phyloP scores from a whole-genome alignment of 1,284 basidiomycete species.

The Sporisorium scitamineum region DNA sequence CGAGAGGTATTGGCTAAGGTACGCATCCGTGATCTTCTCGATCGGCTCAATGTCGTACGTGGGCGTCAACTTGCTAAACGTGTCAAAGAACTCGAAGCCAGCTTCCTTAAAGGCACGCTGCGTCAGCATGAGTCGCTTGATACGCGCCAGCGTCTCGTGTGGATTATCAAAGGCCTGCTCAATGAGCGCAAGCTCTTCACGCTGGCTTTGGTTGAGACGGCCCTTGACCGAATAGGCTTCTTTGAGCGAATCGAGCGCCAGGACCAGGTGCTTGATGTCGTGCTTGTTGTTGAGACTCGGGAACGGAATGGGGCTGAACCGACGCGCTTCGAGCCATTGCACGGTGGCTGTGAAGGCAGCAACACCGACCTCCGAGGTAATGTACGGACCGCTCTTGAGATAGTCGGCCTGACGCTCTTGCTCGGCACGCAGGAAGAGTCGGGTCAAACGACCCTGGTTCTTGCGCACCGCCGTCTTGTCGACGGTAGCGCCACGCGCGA shows the following conservation, averaged over 20 bases:
- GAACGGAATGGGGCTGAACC: slow-evolving; percentile 69
- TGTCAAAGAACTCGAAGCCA: slow-evolving; percentile 69
- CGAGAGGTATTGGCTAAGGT: slow-evolving; percentile 67
- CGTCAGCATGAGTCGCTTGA: slow-evolving; percentile 69
- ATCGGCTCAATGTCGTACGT: slow-evolving; percentile 69
- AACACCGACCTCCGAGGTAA: slow-evolving; percentile 67
- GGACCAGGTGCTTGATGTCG: slow-evolving; percentile 67
- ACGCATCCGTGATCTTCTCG: slow-evolving; percentile 69
- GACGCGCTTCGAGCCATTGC: slow-evolving; percentile 68
- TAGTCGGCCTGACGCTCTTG: slow-evolving; percentile 68
- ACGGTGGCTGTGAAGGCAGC: slow-evolving; percentile 68
- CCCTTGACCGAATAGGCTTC: slow-evolving; percentile 69
- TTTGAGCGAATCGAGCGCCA: slow-evolving; percentile 68
- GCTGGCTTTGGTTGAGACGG: slow-evolving; percentile 68
- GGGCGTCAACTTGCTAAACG: slow-evolving; percentile 66
- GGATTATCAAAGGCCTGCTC: slow-evolving; percentile 70
- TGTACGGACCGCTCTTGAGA: slow-evolving; percentile 69
- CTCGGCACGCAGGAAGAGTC: slow-evolving; percentile 72
- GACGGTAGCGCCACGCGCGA: slow-evolving; percentile 94
- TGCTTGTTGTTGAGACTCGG: slow-evolving; percentile 69
- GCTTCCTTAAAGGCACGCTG: slow-evolving; percentile 69
- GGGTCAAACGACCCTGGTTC: slow-evolving; percentile 89
- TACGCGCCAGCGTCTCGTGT: slow-evolving; percentile 68
- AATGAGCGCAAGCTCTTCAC: slow-evolving; percentile 68
- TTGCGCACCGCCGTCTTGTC: slow-evolving; percentile 99